phyloP scores from a whole-genome alignment of 371 early-diverging fungal species.

The Lichtheimia corymbifera region DNA sequence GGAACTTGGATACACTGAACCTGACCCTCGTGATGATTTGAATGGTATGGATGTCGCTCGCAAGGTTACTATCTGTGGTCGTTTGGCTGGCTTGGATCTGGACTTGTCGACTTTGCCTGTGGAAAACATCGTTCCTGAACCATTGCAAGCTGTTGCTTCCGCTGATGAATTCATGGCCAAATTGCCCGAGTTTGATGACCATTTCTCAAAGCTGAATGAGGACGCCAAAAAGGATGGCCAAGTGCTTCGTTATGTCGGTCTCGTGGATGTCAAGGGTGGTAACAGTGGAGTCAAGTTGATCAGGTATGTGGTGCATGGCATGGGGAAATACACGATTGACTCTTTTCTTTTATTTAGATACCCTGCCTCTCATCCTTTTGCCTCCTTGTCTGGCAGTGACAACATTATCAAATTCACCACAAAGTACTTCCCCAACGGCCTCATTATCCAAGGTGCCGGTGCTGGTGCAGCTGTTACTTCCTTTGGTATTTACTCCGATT shows the following conservation, averaged over 20 bases:
- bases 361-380: constrained; percentile 90
- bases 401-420: constrained; percentile 96
- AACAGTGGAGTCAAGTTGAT: constrained; percentile 78
- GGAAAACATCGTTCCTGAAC: constrained; percentile 94
- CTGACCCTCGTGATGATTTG: constrained; percentile 97
- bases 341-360: constrained; percentile 49
- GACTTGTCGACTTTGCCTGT: constrained; percentile 76
- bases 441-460: constrained; percentile 96
- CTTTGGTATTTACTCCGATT: constrained; percentile 92
- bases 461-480: constrained; percentile 97
- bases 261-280: constrained; percentile 72
- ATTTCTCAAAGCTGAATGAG: constrained; percentile 78
- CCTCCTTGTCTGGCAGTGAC: constrained; percentile 93
- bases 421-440: constrained; percentile 87
- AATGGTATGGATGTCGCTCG: constrained; percentile 99
- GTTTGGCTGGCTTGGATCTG: constrained; percentile 82
- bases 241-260: constrained; percentile 92
- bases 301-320: constrained; percentile 37
- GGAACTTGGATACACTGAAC: constrained; percentile 95
- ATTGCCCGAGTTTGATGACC: constrained; percentile 83
- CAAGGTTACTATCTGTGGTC: constrained; percentile 89
- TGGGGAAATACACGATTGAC: neutral
- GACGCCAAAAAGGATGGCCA: constrained; percentile 69
- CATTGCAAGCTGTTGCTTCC: constrained; percentile 69
- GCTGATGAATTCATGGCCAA: constrained; percentile 83